Conservation (phyloP, 2,329 filamentous ascomycete genomes). For the Chaetoscypha palmicola region DNA sequence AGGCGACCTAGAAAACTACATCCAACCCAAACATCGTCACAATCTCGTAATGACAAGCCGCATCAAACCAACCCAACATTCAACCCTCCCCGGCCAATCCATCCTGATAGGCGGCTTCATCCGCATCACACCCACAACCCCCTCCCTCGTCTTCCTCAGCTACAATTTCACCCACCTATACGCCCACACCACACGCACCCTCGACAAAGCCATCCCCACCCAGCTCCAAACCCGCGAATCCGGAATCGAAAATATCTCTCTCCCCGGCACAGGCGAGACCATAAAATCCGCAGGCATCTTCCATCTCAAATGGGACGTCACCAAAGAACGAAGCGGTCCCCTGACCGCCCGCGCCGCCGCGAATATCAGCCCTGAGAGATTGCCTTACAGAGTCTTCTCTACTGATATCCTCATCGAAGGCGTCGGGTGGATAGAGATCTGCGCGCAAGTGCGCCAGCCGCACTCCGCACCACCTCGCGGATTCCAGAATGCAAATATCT, state of each 20-base stretch:
- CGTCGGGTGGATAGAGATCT: conserved; percentile 86
- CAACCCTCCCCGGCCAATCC: conserved; percentile 69
- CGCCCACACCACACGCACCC: conserved; percentile 69
- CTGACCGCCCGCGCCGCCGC: conserved; percentile 57
- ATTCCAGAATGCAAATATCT: neutral
- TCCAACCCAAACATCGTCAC: conserved; percentile 57
- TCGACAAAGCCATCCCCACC: conserved; percentile 65
- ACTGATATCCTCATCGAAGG: conserved; percentile 87
- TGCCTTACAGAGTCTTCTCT: conserved; percentile 75
- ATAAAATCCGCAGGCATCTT: conserved; percentile 70
- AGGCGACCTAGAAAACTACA: conserved; percentile 62
- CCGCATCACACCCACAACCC: conserved; percentile 70
- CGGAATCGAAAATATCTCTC: conserved; percentile 56
- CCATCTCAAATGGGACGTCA: conserved; percentile 73
- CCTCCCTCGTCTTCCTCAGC: conserved; percentile 61
- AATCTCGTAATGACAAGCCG: conserved; percentile 74
- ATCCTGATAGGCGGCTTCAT: conserved; percentile 81
- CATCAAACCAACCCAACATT: conserved; percentile 63
- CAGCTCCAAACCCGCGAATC: conserved; percentile 57
- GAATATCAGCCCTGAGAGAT: conserved; percentile 54
- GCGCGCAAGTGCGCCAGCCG: conserved; percentile 66
- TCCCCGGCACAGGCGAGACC: conserved; percentile 48
- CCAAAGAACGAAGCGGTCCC: conserved; percentile 67
- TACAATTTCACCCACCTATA: conserved; percentile 79
- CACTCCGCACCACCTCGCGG: conserved; percentile 27